These are phyloP conservation scores for Betula pendula DNA, from an alignment of 306 rosid genomes.

Conservation along the genomic window DNA sequence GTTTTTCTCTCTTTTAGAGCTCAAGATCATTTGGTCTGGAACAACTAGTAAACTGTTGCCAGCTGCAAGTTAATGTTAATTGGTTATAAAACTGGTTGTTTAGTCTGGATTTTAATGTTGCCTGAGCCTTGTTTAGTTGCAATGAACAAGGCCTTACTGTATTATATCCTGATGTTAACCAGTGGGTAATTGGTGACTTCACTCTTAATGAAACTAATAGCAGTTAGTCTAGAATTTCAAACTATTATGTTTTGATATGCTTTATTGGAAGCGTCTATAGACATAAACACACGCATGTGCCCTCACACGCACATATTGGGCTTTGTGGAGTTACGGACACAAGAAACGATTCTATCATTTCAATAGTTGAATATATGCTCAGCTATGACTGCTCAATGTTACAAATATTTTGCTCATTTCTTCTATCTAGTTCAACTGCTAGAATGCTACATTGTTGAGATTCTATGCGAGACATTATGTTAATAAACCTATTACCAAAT, in stretches of 20 bases:
- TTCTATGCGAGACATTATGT: neutral
- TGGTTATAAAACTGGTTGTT: neutral
- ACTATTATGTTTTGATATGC: neutral
- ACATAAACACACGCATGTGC: neutral
- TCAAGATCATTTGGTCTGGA: neutral
- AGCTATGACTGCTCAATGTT: neutral
- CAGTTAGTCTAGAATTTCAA: neutral
- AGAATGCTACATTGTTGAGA: conserved; percentile 17
- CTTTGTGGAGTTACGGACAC: conserved; percentile 9
- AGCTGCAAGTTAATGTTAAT: neutral
- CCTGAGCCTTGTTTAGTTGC: conserved; percentile 9
- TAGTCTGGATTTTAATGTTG: neutral
- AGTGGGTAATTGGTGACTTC: neutral
- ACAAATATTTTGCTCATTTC: conserved; percentile 1
- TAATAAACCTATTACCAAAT: neutral
- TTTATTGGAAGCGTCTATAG: neutral
- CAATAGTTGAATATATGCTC: neutral
- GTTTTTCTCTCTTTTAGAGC: neutral
- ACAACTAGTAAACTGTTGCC: neutral
- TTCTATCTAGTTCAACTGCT: conserved; percentile 11
- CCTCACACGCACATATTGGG: neutral
- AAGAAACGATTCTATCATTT: neutral
- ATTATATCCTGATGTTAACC: conserved; percentile 19
- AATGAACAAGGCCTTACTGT: neutral
- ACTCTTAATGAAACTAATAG: neutral